phyloP scores from a whole-genome alignment of 2,329 filamentous ascomycete genomes.

The Stemphylium beticola region DNA sequence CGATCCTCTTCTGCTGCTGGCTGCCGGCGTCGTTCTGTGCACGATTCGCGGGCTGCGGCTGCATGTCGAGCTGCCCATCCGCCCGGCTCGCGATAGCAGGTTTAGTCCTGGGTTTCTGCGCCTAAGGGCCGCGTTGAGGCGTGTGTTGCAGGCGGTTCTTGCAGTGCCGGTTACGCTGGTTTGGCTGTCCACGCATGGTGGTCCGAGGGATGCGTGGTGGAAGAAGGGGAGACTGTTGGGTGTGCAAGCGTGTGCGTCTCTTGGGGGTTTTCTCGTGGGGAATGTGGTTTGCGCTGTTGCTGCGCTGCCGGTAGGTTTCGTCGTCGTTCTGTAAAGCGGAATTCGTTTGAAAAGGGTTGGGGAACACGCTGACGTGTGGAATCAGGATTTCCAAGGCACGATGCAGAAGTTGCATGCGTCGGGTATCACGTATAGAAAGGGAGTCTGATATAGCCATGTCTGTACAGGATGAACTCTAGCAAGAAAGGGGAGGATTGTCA shows the following conservation, averaged over 20 bases:
- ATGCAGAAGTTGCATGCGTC: not conserved
- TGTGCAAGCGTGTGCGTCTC: not conserved
- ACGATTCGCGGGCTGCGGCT: conserved; percentile 2
- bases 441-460: not conserved
- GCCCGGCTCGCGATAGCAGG: not conserved
- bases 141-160: not conserved
- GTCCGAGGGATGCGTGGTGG: not conserved
- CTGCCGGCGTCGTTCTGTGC: not conserved
- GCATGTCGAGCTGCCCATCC: not conserved
- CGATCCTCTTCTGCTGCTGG: not conserved
- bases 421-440: not conserved
- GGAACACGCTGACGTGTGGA: not conserved
- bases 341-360: not conserved
- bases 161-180: conserved; percentile 4
- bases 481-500: not conserved
- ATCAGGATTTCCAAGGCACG: conserved; percentile 1
- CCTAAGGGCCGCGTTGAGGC: not conserved
- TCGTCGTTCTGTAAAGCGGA: not conserved
- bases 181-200: not conserved
- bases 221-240: not conserved
- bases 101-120: conserved; percentile 7
- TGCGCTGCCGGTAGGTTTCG: conserved; percentile 5
- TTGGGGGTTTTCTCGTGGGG: conserved; percentile 1
- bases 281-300: conserved; percentile 5
- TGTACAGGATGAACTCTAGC: not conserved